These are phyloP conservation scores for Plectosphaerella cucumerina DNA, from an alignment of 2,329 filamentous ascomycete genomes.

Conservation along the genomic window DNA sequence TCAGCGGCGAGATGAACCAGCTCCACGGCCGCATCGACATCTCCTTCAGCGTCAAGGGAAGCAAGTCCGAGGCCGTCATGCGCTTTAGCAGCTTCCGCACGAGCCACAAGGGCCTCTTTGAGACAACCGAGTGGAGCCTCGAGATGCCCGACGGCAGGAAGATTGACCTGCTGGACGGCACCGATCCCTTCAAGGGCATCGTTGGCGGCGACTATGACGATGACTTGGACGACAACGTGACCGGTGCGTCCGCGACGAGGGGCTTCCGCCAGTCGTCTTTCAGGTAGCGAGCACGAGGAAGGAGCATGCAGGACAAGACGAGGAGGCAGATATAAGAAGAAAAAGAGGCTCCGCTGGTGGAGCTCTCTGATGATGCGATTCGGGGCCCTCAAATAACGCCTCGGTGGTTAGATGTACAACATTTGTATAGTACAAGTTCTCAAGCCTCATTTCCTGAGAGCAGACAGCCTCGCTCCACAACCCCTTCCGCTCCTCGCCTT, in stretches of 20 bases:
- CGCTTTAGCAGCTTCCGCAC: slow-evolving; percentile 73
- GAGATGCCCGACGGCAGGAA: slow-evolving; percentile 55
- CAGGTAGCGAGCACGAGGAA: slow-evolving; percentile 14
- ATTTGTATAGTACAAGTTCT: slow-evolving; percentile 32
- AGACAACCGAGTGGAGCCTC: slow-evolving; percentile 88
- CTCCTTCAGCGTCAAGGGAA: slow-evolving; percentile 80
- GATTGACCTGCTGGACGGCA: slow-evolving; percentile 71
- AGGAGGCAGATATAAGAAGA: not conserved
- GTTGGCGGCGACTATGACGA: slow-evolving; percentile 32
- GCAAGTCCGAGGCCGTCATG: slow-evolving; percentile 66
- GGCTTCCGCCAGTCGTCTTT: slow-evolving; percentile 47
- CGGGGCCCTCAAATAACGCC: slow-evolving; percentile 4
- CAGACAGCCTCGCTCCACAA: slow-evolving; percentile 14
- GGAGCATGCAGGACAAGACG: not conserved
- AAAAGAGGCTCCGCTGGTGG: not conserved
- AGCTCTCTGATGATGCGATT: slow-evolving; percentile 6
- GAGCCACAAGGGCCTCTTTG: slow-evolving; percentile 60
- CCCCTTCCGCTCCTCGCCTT: slow-evolving; percentile 8
- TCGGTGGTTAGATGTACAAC: slow-evolving; percentile 17
- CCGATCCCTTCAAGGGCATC: slow-evolving; percentile 62
- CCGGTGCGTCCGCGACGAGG: slow-evolving; percentile 30
- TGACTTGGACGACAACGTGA: slow-evolving; percentile 31
- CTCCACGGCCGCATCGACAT: slow-evolving; percentile 89
- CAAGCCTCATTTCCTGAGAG: not conserved
- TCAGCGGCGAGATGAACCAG: slow-evolving; percentile 86